A percentile compares a stretch with the other conserved stretches of the same genome.
These are phyloP conservation scores for Colletotrichum limetticola DNA, from an alignment of 2,329 filamentous ascomycete species.

Conservation along the genomic window DNA sequence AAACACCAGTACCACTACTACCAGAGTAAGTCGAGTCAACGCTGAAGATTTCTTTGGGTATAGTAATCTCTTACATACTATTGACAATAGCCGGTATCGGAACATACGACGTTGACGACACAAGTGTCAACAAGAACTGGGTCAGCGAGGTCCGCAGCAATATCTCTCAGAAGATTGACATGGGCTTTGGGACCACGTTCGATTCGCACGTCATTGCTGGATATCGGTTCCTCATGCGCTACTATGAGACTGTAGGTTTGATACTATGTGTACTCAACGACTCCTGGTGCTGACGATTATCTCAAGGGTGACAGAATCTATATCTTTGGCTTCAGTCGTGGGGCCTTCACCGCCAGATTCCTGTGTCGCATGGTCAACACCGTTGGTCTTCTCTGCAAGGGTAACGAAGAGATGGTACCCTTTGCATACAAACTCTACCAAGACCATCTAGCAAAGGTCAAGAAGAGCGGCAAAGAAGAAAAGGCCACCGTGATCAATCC, in stretches of 20 bases:
- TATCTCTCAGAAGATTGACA: conserved; percentile 51
- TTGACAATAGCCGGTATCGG: conserved; percentile 55
- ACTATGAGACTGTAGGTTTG: conserved; percentile 52
- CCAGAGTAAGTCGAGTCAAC: conserved; percentile 49
- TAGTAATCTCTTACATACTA: not conserved
- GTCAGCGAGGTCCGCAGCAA: conserved; percentile 44
- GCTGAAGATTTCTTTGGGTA: not conserved
- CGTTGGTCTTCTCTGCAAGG: conserved; percentile 59
- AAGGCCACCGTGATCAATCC: not conserved
- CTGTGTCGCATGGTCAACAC: conserved; percentile 61
- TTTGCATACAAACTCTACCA: conserved; percentile 53
- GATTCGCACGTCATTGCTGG: conserved; percentile 62
- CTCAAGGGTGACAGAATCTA: conserved; percentile 59
- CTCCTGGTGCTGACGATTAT: not conserved
- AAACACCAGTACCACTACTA: conserved; percentile 60
- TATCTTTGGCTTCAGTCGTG: conserved; percentile 64
- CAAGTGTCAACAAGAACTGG: conserved; percentile 49
- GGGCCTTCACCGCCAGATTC: conserved; percentile 63
- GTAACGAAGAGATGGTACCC: conserved; percentile 66
- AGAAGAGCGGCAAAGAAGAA: conserved; percentile 33
- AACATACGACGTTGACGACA: conserved; percentile 57
- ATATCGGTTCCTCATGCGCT: conserved; percentile 65
- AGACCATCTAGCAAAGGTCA: conserved; percentile 47
- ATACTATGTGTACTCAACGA: not conserved
- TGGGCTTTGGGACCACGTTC: conserved; percentile 57